Evolutionary conservation across 352 stramenopile species (phyloP), one percentile per base, ranked within the genome.

Genomic region (Pythium biforme): DNA sequence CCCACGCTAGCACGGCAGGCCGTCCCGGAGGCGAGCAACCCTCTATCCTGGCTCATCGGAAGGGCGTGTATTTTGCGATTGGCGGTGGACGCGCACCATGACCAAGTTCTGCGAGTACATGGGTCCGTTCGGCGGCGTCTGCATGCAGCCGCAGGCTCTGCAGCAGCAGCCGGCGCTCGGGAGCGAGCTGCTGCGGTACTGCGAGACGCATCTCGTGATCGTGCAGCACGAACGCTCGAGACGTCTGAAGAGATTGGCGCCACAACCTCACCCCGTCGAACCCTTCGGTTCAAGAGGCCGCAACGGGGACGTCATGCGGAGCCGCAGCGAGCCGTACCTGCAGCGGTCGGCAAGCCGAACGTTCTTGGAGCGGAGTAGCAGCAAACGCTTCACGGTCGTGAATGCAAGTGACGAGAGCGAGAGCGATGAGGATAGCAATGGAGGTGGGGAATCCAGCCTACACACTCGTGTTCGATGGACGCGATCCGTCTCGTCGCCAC

Each of bases 41-140:
- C n/a, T n/a, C n/a, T n/a, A n/a, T n/a, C n/a, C n/a, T n/a, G 31
- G 31, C 10, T 34, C 31, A 10, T 19, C 14, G 34, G 4, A 19
- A 19, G 34, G 34, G 34, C 15, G 34, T 51, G 19, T 26, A 51
- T 19, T 51, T 33, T n/a, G 45, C 15, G 14, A 29, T 51, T 51
- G 23, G 45, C 22, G 45, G 9, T 7, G 11, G 20, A 26, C 41
- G n/a, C 4, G 8, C 34, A 11, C 34, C 34, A 64, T 64, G 57
- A 4, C 49, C 25, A 23, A 55, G 46, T 64, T 64, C 37, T 64
- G 57, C 34, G 57, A 64, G 27, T 64, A 64, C 47, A 52, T 58
- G 22, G 37, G 47, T 29, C 20, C n/a, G 25, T 37, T 55, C 27
- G 56, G 56, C 37, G 48, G 47, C 23, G 48, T 64, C 29, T 64